phyloP scores from a whole-genome alignment of 345 rosid species.

The Lagerstroemia speciosa region DNA sequence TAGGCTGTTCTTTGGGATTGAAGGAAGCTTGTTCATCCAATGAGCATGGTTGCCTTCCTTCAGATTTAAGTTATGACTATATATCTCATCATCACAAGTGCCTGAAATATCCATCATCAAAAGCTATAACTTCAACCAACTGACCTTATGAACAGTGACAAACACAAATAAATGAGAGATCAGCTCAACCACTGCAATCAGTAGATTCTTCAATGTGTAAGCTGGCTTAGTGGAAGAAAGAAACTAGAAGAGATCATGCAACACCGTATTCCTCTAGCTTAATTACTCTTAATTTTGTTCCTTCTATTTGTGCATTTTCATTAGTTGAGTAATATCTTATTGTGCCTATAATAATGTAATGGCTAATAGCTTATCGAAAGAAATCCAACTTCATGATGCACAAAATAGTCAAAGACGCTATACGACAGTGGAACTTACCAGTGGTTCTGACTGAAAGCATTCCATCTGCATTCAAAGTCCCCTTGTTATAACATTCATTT shows the following conservation, averaged over 20 bases:
- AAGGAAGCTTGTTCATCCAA: slow-evolving; percentile 50
- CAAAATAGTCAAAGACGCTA: neutral
- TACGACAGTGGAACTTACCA: slow-evolving; percentile 31
- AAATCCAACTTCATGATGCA: neutral
- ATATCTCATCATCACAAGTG: slow-evolving; percentile 42
- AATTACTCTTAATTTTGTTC: neutral
- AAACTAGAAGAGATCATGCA: neutral
- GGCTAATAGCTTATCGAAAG: neutral
- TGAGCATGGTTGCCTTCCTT: slow-evolving; percentile 30
- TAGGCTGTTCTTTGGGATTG: slow-evolving; percentile 59
- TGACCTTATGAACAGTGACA: neutral
- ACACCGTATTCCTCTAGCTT: neutral
- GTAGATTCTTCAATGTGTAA: neutral
- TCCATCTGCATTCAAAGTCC: slow-evolving; percentile 53
- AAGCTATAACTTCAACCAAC: neutral
- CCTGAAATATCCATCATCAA: slow-evolving; percentile 30
- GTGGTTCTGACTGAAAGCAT: slow-evolving; percentile 63
- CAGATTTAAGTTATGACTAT: slow-evolving; percentile 47
- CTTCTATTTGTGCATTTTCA: no score
- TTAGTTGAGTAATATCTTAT: neutral
- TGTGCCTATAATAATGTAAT: neutral
- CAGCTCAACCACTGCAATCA: neutral
- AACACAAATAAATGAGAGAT: neutral
- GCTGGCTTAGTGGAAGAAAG: neutral
- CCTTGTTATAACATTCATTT: neutral